A percentile compares a stretch with the other conserved stretches of the same genome.
Conservation (phyloP, 2,329 filamentous ascomycete species). For the Cytospora mali region DNA sequence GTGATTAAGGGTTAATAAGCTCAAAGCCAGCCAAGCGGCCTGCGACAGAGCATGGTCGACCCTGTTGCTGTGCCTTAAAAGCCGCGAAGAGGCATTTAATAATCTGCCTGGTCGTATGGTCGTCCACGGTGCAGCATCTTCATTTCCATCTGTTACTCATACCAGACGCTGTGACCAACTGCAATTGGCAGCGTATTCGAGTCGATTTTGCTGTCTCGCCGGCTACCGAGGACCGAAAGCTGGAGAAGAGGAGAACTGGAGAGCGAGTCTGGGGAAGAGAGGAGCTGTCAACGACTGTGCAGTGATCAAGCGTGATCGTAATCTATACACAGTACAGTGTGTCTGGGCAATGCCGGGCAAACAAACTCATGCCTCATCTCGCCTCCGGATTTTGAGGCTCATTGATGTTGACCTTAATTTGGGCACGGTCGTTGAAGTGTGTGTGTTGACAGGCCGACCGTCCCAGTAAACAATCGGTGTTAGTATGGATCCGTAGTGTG, state of each 20-base stretch:
- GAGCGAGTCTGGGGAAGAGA: slow-evolving; percentile 19
- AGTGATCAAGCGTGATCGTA: neutral
- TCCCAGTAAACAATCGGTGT: slow-evolving; percentile 4
- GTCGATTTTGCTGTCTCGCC: slow-evolving; percentile 1
- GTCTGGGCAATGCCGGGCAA: slow-evolving; percentile 16
- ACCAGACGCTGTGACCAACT: neutral
- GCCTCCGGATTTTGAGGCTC: slow-evolving; percentile 23
- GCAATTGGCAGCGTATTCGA: neutral
- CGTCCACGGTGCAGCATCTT: neutral
- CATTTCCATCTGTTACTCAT: neutral
- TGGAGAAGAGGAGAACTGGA: slow-evolving; percentile 17
- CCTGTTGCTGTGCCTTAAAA: slow-evolving; percentile 5
- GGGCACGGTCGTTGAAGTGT: slow-evolving; percentile 14
- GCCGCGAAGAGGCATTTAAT: neutral
- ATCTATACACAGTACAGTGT: neutral
- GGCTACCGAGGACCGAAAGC: slow-evolving; percentile 17
- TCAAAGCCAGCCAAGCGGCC: slow-evolving; percentile 9
- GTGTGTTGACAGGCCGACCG: neutral
- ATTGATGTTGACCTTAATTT: slow-evolving; percentile 14
- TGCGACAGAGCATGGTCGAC: slow-evolving; percentile 17
- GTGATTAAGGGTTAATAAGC: slow-evolving; percentile 7
- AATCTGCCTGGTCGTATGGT: slow-evolving; percentile 7
- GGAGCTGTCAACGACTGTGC: slow-evolving; percentile 10
- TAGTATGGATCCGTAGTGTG: slow-evolving; percentile 6
- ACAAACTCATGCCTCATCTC: slow-evolving; percentile 13